Percentiles rank a stretch among this genome's conserved stretches.
Conservation (phyloP, 345 rosid genomes). For the Boechera retrofracta region DNA sequence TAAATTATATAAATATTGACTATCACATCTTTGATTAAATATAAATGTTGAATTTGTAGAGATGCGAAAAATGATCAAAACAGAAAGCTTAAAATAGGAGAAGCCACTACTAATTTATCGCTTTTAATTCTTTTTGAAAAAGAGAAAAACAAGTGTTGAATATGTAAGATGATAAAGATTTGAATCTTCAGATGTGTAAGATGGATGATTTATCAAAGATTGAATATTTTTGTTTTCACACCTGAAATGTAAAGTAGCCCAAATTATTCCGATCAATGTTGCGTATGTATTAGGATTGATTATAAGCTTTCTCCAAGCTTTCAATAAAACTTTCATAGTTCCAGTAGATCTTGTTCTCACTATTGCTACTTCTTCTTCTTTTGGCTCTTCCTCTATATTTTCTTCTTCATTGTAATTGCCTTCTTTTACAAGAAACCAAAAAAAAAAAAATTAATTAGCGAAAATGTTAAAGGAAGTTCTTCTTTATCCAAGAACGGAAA, state of each 20-base stretch:
- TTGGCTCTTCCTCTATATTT: conserved; percentile 53
- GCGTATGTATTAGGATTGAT: conserved; percentile 85
- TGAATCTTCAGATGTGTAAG: conserved; percentile 25
- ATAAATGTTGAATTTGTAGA: background rate
- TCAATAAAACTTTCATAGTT: conserved; percentile 54
- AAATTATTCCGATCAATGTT: conserved; percentile 65
- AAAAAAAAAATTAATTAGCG: background rate
- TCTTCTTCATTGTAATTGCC: conserved; percentile 45
- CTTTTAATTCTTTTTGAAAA: background rate
- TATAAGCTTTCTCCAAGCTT: conserved; percentile 71
- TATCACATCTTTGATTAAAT: background rate
- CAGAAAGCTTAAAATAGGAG: conserved; percentile 35
- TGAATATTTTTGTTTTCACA: conserved; percentile 20
- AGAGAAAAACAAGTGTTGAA: background rate
- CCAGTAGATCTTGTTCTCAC: conserved; percentile 49
- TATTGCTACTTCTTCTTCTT: conserved; percentile 53
- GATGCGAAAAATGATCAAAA: conserved; percentile 5
- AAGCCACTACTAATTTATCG: conserved; percentile 23
- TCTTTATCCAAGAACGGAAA: background rate
- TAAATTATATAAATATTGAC: background rate
- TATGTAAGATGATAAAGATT: conserved; percentile 7
- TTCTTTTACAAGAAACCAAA: conserved; percentile 33
- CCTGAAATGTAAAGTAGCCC: conserved; percentile 89
- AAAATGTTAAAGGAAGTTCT: background rate
- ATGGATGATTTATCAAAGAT: conserved; percentile 22